These are phyloP conservation scores for Crataegus laevigata DNA, from an alignment of 306 rosid species.

Conservation along the genomic window DNA sequence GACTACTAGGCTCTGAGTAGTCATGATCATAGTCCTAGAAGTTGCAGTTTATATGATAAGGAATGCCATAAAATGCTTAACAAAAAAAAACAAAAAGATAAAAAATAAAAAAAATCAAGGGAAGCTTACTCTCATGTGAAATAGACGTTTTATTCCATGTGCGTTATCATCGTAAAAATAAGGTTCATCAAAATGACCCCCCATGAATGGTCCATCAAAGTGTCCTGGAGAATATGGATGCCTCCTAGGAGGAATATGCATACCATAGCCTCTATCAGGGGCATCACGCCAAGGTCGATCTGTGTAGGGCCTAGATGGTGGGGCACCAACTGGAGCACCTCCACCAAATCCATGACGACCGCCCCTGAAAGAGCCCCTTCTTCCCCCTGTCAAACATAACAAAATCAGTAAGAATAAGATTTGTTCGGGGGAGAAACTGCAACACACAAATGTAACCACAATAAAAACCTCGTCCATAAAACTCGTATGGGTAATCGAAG, in stretches of 20 bases:
- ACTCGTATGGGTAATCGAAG: slow-evolving; percentile 31
- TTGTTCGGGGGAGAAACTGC: neutral
- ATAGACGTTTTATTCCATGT: slow-evolving; percentile 64
- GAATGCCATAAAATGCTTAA: slow-evolving; percentile 2
- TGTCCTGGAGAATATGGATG: slow-evolving; percentile 45
- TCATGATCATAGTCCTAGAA: slow-evolving; percentile 62
- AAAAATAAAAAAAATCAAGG: neutral
- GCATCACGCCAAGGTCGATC: slow-evolving; percentile 48
- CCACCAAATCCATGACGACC: slow-evolving; percentile 33
- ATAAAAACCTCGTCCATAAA: slow-evolving; percentile 39
- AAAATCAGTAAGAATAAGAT: neutral
- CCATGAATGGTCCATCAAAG: slow-evolving; percentile 36
- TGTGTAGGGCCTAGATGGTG: slow-evolving; percentile 37
- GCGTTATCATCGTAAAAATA: slow-evolving; percentile 33
- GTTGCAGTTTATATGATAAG: slow-evolving; percentile 12
- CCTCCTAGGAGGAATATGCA: slow-evolving; percentile 46
- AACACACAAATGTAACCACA: slow-evolving; percentile 10
- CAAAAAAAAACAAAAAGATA: neutral
- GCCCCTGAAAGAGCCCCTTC: slow-evolving; percentile 38
- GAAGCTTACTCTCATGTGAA: slow-evolving; percentile 54
- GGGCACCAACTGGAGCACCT: slow-evolving; percentile 10
- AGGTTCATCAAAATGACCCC: slow-evolving; percentile 52
- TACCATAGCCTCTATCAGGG: slow-evolving; percentile 42
- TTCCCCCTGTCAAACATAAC: slow-evolving; percentile 37
- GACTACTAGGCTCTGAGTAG: slow-evolving; percentile 50